Percentiles rank a stretch among this genome's conserved stretches.
Evolutionary conservation across 2,329 filamentous ascomycete species (phyloP).

Genomic region (Aspergillus quadricinctus): DNA sequence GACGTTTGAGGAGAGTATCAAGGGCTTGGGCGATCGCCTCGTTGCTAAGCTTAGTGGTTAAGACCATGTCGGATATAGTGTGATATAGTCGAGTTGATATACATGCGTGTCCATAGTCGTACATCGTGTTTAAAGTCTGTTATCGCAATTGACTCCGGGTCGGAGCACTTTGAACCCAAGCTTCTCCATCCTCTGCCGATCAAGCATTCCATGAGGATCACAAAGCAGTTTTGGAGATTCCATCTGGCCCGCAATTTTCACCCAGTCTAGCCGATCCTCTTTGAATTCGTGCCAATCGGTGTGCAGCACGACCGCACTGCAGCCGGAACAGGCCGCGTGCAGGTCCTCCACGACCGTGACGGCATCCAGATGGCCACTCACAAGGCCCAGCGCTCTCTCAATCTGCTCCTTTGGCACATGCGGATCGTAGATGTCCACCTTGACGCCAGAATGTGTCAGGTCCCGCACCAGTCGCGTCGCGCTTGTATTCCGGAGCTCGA

Average conservation of each 20-base stretch:
- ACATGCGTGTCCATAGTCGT: neutral
- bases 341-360: constrained; percentile 5
- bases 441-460: constrained; percentile 4
- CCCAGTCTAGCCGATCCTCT: constrained; percentile 5
- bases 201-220: constrained; percentile 6
- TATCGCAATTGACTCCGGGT: neutral
- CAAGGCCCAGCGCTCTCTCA: neutral
- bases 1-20: constrained; percentile 46
- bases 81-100: neutral
- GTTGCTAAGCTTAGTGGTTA: constrained; percentile 28
- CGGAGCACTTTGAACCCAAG: constrained; percentile 12
- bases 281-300: constrained; percentile 5
- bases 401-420: constrained; percentile 1
- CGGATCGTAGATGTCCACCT: constrained; percentile 5
- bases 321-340: constrained; percentile 8
- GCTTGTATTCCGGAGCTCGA: neutral
- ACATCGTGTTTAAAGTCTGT: neutral
- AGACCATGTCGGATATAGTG: neutral
- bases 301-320: constrained; percentile 10
- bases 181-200: constrained; percentile 11
- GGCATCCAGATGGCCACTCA: constrained; percentile 1
- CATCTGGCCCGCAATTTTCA: constrained; percentile 8
- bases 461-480: constrained; percentile 4
- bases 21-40: constrained; percentile 49
- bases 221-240: constrained; percentile 5